Evolutionary conservation across 805 yeast genomes (phyloP).

Genomic region (Saturnispora kantuleensis): DNA sequence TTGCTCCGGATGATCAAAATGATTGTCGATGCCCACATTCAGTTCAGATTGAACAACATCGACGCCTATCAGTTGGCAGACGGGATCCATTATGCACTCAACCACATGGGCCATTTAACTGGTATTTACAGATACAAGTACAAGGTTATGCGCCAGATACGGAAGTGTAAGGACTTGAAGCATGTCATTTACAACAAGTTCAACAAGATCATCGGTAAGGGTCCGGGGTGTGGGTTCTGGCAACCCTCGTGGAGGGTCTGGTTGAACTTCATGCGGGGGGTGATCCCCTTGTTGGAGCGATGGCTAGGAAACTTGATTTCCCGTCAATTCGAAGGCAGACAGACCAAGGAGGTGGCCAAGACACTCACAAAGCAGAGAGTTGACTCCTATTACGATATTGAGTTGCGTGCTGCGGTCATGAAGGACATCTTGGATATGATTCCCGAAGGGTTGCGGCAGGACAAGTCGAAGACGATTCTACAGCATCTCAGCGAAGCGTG

Average conservation of each 20-base stretch:
- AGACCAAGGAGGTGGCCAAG: conserved; percentile 83
- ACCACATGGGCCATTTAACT: conserved; percentile 91
- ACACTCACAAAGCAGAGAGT: conserved; percentile 92
- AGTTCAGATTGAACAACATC: conserved; percentile 77
- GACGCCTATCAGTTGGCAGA: conserved; percentile 95
- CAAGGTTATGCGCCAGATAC: conserved; percentile 95
- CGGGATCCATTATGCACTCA: conserved; percentile 80
- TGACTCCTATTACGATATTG: conserved; percentile 90
- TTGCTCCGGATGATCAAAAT: conserved; percentile 74
- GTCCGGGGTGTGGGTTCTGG: conserved; percentile 99
- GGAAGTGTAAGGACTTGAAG: conserved; percentile 91
- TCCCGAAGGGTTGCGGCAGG: conserved; percentile 86
- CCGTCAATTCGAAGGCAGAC: conserved; percentile 93
- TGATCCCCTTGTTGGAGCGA: conserved; percentile 81
- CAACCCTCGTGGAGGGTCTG: conserved; percentile 98
- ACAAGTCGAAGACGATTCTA: conserved; percentile 73
- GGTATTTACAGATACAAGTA: conserved; percentile 96
- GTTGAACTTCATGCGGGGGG: conserved; percentile 86
- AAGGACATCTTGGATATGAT: conserved; percentile 95
- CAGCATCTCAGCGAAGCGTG: conserved; percentile 97
- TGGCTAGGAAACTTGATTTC: conserved; percentile 90
- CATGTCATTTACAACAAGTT: conserved; percentile 83
- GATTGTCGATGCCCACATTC: conserved; percentile 89
- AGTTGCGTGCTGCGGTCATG: conserved; percentile 87
- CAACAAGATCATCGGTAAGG: conserved; percentile 83